phyloP scores from a whole-genome alignment of 257 asterid species.

The Solanum gandarillasii region DNA sequence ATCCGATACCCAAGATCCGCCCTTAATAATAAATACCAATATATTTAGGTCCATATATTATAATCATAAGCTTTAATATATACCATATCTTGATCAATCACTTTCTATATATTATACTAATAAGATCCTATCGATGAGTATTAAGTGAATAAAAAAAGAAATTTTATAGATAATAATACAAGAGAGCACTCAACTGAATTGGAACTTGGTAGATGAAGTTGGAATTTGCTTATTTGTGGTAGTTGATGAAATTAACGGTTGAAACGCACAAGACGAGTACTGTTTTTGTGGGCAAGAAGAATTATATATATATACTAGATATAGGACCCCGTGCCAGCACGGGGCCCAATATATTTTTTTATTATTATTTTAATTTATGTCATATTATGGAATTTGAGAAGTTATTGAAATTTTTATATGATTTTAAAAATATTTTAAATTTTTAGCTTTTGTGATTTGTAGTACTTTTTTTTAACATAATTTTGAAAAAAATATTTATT shows the following conservation, averaged over 20 bases:
- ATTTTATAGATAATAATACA: neutral
- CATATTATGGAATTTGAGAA: no score
- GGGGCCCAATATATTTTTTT: no score
- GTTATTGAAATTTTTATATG: no score
- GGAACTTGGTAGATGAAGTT: neutral
- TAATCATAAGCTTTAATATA: neutral
- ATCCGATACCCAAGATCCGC: no score
- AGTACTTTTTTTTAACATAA: no score
- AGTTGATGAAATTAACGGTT: neutral
- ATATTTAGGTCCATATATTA: neutral
- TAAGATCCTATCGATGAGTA: neutral
- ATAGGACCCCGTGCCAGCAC: no score
- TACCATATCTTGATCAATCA: neutral
- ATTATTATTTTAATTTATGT: no score
- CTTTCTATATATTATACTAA: neutral
- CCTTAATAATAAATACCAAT: no score
- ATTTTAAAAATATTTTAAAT: no score
- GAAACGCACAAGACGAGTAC: neutral
- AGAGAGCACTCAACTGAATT: neutral
- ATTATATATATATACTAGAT: no score
- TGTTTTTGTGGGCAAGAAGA: neutral
- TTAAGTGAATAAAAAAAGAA: neutral
- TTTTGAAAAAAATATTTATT: no score
- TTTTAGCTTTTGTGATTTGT: no score
- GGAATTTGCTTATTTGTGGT: neutral